A percentile compares a stretch with the other conserved stretches of the same genome.
Evolutionary conservation across 2,329 filamentous ascomycete genomes (phyloP).

Genomic region (Exophiala spinifera): DNA sequence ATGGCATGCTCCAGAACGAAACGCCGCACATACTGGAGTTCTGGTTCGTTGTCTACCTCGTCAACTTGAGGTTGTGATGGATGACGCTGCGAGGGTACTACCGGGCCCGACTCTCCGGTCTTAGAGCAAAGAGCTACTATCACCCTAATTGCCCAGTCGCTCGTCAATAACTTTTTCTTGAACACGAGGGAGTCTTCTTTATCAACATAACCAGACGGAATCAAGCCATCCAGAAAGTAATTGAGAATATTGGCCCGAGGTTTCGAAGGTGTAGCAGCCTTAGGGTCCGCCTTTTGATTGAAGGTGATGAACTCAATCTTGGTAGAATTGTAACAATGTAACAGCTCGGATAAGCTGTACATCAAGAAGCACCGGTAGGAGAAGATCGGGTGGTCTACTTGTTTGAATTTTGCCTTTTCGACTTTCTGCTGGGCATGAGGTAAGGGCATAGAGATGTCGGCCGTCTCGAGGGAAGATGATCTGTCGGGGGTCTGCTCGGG

Average conservation of each 20-base stretch:
- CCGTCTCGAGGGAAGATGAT: constrained; percentile 44
- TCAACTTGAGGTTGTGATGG: constrained; percentile 44
- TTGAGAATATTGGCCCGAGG: constrained; percentile 89
- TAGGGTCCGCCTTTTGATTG: constrained; percentile 82
- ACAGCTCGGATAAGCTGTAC: constrained; percentile 83
- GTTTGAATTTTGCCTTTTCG: constrained; percentile 75
- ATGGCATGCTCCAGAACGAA: constrained; percentile 93
- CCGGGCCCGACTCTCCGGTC: constrained; percentile 70
- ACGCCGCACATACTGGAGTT: constrained; percentile 86
- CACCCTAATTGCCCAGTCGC: constrained; percentile 79
- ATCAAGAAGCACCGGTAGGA: constrained; percentile 94
- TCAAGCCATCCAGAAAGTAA: constrained; percentile 81
- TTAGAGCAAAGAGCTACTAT: constrained; percentile 83
- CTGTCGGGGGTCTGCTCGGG: constrained; percentile 32
- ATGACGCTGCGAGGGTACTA: constrained; percentile 15
- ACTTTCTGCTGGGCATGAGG: constrained; percentile 52
- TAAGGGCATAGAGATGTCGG: constrained; percentile 1
- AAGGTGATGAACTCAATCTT: constrained; percentile 99
- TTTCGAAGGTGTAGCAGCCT: constrained; percentile 85
- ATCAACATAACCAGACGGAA: constrained; percentile 63
- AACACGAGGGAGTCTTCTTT: constrained; percentile 64
- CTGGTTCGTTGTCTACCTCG: constrained; percentile 72
- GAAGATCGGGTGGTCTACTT: constrained; percentile 91
- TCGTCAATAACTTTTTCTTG: constrained; percentile 84
- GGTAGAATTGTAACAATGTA: constrained; percentile 86